Percentiles rank a stretch among this genome's conserved stretches.
These are phyloP conservation scores for Aspergillus candidus DNA, from an alignment of 2,329 filamentous ascomycete species.

Conservation along the genomic window DNA sequence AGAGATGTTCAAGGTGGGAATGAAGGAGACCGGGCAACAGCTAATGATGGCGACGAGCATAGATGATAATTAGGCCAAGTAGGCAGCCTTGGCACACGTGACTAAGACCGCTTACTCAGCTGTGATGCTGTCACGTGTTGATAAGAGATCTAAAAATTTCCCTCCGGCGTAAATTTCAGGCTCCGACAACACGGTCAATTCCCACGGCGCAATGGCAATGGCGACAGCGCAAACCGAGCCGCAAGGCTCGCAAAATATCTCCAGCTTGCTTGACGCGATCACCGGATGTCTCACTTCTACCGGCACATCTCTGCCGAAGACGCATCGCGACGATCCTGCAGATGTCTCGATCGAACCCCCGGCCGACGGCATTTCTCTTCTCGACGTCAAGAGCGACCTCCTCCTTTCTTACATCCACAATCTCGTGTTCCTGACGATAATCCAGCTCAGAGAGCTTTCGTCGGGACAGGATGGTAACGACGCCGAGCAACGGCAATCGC, in stretches of 20 bases:
- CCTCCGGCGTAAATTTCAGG: constrained; percentile 4
- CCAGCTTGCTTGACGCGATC: constrained; percentile 29
- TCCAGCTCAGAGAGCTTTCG: constrained; percentile 63
- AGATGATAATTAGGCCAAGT: constrained; percentile 13
- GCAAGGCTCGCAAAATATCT: constrained; percentile 21
- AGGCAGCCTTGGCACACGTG: constrained; percentile 15
- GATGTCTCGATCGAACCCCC: constrained; percentile 68
- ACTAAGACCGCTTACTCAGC: constrained; percentile 2
- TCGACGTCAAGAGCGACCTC: constrained; percentile 96
- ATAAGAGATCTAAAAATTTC: constrained; percentile 21
- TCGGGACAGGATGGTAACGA: constrained; percentile 27
- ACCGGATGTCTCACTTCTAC: constrained; percentile 31
- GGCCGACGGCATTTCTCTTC: constrained; percentile 81
- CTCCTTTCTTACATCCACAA: constrained; percentile 94
- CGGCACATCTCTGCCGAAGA: constrained; percentile 30
- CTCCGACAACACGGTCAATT: background rate
- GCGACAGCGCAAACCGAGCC: constrained; percentile 14
- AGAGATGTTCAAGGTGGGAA: background rate
- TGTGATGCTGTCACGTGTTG: constrained; percentile 15
- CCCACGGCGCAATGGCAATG: constrained; percentile 20
- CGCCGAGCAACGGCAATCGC: constrained; percentile 28
- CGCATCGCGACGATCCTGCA: constrained; percentile 37
- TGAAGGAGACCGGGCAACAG: background rate
- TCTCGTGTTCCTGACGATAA: constrained; percentile 76
- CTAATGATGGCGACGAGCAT: background rate